These are phyloP conservation scores for Hericium alpestre DNA, from an alignment of 768 basidiomycete species.

Conservation along the genomic window DNA sequence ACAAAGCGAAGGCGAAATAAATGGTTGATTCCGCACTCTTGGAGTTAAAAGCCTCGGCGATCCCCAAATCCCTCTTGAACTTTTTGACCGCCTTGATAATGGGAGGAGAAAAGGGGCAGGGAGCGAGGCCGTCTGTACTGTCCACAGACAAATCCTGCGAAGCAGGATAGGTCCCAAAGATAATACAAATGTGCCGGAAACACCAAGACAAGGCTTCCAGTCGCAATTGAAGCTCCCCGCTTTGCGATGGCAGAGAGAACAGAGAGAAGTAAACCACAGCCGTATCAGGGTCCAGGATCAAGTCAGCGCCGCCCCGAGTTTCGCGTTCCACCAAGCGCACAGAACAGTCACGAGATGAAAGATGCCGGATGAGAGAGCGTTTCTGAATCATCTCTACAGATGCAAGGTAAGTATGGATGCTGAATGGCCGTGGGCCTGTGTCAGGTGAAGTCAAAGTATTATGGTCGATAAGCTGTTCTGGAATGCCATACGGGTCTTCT, in stretches of 20 bases:
- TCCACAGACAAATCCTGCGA: background rate
- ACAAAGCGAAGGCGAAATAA: constrained; percentile 52
- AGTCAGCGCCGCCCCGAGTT: constrained; percentile 45
- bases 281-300: constrained; percentile 56
- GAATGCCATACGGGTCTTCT: background rate
- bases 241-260: constrained; percentile 37
- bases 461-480: background rate
- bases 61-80: constrained; percentile 49
- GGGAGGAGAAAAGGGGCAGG: constrained; percentile 50
- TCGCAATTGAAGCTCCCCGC: constrained; percentile 31
- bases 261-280: constrained; percentile 42
- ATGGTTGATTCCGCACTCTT: constrained; percentile 36
- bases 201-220: constrained; percentile 55
- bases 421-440: constrained; percentile 16
- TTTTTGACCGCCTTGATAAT: constrained; percentile 61
- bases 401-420: constrained; percentile 53
- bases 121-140: background rate
- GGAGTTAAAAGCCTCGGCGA: constrained; percentile 49
- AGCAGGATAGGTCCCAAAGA: constrained; percentile 34
- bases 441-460: background rate
- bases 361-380: constrained; percentile 42
- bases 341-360: constrained; percentile 33
- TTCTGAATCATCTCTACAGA: constrained; percentile 63
- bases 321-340: constrained; percentile 60
- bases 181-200: constrained; percentile 40